Conservation (phyloP, 2,329 filamentous ascomycete species). For the Chaetothyriales sp. region DNA sequence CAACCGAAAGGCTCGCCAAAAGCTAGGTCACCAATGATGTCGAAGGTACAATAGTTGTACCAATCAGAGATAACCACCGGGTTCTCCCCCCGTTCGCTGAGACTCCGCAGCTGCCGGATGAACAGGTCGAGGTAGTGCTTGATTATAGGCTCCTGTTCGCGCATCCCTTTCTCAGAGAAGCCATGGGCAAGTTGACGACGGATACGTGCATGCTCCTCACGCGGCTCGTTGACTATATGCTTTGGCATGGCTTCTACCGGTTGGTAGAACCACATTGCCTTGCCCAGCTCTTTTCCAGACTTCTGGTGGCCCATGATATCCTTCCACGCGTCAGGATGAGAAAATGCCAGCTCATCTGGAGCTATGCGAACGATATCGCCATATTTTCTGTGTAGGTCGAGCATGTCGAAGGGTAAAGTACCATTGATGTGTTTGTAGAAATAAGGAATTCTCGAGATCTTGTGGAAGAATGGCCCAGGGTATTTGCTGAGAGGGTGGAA, state of each 20-base stretch:
- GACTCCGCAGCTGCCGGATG: slow-evolving; percentile 8
- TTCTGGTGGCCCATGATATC: too few species aligned
- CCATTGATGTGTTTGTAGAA: slow-evolving; percentile 10
- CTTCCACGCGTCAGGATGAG: slow-evolving; percentile 19
- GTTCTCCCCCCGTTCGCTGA: neutral
- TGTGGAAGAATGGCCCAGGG: slow-evolving; percentile 20
- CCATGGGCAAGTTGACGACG: slow-evolving; percentile 14
- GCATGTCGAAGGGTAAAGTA: neutral
- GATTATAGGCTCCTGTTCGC: slow-evolving; percentile 23
- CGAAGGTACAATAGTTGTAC: too few species aligned
- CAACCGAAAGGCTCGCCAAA: slow-evolving; percentile 20
- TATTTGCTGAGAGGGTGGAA: slow-evolving; percentile 21
- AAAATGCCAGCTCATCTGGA: slow-evolving; percentile 21
- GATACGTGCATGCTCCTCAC: slow-evolving; percentile 12
- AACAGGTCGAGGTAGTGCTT: slow-evolving; percentile 22
- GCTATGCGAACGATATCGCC: slow-evolving; percentile 21
- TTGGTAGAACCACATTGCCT: neutral
- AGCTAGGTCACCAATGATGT: slow-evolving; percentile 11
- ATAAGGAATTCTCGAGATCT: slow-evolving; percentile 18
- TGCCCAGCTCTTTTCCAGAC: slow-evolving; percentile 13
- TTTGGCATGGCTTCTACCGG: too few species aligned
- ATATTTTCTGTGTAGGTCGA: slow-evolving; percentile 19
- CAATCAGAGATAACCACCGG: slow-evolving; percentile 1
- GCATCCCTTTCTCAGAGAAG: slow-evolving; percentile 17
- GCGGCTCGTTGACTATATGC: neutral